A percentile compares a stretch with the other conserved stretches of the same genome.
Evolutionary conservation across 192 early-diverging fungal genomes (phyloP).

Genomic region (Coemansia sp.): DNA sequence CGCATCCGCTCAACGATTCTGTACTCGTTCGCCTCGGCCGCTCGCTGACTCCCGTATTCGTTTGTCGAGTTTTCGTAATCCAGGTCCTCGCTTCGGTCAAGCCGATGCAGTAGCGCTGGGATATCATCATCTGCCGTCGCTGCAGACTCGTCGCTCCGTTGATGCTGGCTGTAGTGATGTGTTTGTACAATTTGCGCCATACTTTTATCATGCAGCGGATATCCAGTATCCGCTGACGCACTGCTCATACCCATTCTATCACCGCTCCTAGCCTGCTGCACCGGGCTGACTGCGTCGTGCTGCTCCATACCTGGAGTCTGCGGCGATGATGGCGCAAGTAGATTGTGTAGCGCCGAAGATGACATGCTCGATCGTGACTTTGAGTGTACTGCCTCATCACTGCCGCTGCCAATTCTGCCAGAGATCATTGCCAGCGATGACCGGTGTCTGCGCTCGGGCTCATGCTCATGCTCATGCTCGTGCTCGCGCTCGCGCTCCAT

Average conservation of each 20-base stretch:
- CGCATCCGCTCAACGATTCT: slow-evolving; percentile 36
- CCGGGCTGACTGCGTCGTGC: not conserved
- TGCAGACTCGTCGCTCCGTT: too few species aligned
- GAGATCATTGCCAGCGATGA: slow-evolving; percentile 15
- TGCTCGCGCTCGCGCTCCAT: not conserved
- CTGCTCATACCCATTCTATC: too few species aligned
- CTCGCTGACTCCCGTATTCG: not conserved
- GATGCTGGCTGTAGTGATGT: too few species aligned
- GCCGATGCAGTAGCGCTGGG: slow-evolving; percentile 27
- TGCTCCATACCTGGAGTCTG: not conserved
- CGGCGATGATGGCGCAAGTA: slow-evolving; percentile 8
- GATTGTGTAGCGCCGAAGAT: slow-evolving; percentile 11
- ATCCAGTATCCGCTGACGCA: too few species aligned
- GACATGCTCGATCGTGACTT: not conserved
- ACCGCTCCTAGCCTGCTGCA: too few species aligned
- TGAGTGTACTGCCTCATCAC: not conserved
- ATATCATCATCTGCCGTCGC: slow-evolving; percentile 20
- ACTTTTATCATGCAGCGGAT: too few species aligned
- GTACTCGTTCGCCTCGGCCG: slow-evolving; percentile 1
- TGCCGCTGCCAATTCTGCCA: too few species aligned
- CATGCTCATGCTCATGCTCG: not conserved
- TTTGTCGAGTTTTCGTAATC: not conserved
- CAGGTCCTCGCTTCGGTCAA: slow-evolving; percentile 15
- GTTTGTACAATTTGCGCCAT: too few species aligned
- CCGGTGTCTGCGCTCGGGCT: slow-evolving; percentile 1